Percentiles rank a stretch among this genome's conserved stretches.
Evolutionary conservation across 2,329 filamentous ascomycete genomes (phyloP).

Genomic region (Colletotrichum gloeosporioides): DNA sequence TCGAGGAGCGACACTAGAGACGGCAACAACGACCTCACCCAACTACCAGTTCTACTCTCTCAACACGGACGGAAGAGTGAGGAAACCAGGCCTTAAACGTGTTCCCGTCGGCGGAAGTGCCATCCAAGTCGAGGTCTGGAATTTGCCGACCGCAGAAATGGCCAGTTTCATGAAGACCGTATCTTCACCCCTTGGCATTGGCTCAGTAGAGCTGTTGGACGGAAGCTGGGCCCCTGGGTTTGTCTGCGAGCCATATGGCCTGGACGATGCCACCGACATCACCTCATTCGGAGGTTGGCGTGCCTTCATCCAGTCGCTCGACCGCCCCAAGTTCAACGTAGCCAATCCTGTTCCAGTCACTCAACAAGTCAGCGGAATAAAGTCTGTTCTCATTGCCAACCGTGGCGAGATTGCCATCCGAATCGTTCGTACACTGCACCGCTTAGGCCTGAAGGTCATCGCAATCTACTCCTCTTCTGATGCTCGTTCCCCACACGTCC

Average conservation of each 20-base stretch:
- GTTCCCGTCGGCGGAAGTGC: slow-evolving; percentile 26
- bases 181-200: slow-evolving; percentile 37
- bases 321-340: not conserved
- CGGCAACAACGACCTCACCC: slow-evolving; percentile 31
- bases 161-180: slow-evolving; percentile 38
- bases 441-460: slow-evolving; percentile 71
- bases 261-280: slow-evolving; percentile 35
- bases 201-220: slow-evolving; percentile 37
- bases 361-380: slow-evolving; percentile 19
- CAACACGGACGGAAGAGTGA: slow-evolving; percentile 17
- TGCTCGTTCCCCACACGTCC: slow-evolving; percentile 69
- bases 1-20: slow-evolving; percentile 30
- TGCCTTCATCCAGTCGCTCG: slow-evolving; percentile 25
- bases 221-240: slow-evolving; percentile 40
- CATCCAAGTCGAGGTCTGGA: slow-evolving; percentile 42
- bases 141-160: slow-evolving; percentile 31
- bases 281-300: slow-evolving; percentile 37
- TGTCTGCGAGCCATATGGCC: slow-evolving; percentile 39
- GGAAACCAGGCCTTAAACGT: slow-evolving; percentile 37
- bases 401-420: slow-evolving; percentile 78
- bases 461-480: slow-evolving; percentile 72
- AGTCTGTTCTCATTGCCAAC: slow-evolving; percentile 69
- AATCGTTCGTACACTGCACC: slow-evolving; percentile 70
- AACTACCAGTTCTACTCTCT: slow-evolving; percentile 36
- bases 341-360: not conserved